Conservation (phyloP, 2,329 filamentous ascomycete genomes). For the Cladophialophora bantiana region DNA sequence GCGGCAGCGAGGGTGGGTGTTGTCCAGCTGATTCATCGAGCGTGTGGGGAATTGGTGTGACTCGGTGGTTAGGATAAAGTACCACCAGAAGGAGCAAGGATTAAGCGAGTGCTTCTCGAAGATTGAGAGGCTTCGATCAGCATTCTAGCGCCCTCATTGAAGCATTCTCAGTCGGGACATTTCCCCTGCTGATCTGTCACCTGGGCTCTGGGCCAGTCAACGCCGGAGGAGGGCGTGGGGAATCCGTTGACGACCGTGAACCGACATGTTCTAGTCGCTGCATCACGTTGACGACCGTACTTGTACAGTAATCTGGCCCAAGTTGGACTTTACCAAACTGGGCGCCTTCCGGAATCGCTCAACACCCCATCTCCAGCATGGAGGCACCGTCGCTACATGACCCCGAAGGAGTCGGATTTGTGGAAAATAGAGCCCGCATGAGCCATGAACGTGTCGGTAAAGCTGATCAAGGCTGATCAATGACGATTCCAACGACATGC, state of each 20-base stretch:
- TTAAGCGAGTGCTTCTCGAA: constrained; percentile 20
- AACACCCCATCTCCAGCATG: not conserved
- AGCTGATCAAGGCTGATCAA: not conserved
- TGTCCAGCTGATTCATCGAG: constrained; percentile 16
- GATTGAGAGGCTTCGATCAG: constrained; percentile 19
- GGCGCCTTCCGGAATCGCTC: not conserved
- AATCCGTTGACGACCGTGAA: not conserved
- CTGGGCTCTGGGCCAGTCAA: not conserved
- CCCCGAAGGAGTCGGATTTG: not conserved
- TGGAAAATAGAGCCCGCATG: too few relatives aligned
- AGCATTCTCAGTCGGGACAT: constrained; percentile 14
- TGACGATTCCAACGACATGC: not conserved
- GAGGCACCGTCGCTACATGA: not conserved
- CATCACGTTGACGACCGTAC: not conserved
- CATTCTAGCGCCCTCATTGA: constrained; percentile 21
- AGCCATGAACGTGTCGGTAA: not conserved
- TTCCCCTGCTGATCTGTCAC: constrained; percentile 24
- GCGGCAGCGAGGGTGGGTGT: constrained; percentile 3
- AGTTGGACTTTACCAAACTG: not conserved
- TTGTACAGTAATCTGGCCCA: not conserved
- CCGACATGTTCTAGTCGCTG: not conserved
- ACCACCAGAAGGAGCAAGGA: constrained; percentile 12
- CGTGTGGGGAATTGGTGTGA: not conserved
- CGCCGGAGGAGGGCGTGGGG: not conserved
- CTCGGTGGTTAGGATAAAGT: not conserved